phyloP scores from a whole-genome alignment of 2,329 filamentous ascomycete species.

The Penicillium sp. region DNA sequence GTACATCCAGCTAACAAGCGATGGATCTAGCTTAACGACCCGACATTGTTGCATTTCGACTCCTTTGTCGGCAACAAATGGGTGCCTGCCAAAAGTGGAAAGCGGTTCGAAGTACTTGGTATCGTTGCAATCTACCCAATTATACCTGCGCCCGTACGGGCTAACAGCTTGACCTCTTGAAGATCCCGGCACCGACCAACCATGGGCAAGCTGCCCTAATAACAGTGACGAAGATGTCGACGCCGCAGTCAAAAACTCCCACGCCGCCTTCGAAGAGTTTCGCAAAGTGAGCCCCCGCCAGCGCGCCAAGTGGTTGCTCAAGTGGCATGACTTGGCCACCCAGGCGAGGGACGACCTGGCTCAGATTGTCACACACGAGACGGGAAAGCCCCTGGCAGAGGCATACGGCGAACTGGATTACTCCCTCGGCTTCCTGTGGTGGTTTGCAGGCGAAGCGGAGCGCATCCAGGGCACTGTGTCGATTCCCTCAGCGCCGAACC shows the following conservation, averaged over 20 bases:
- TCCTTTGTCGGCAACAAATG: conserved; percentile 55
- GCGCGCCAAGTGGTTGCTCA: conserved; percentile 63
- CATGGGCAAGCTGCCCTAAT: conserved; percentile 56
- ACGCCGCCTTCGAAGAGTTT: conserved; percentile 63
- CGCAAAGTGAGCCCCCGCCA: conserved; percentile 61
- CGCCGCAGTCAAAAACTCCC: conserved; percentile 59
- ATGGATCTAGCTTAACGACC: conserved; percentile 46
- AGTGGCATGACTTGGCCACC: conserved; percentile 66
- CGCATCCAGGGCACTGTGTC: conserved; percentile 65
- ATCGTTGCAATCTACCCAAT: not conserved
- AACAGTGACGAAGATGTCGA: conserved; percentile 62
- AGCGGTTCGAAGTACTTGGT: conserved; percentile 55
- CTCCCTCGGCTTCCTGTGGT: conserved; percentile 56
- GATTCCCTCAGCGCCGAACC: conserved; percentile 60
- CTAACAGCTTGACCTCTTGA: not conserved
- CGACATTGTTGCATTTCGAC: conserved; percentile 52
- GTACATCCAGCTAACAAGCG: not conserved
- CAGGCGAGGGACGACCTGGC: conserved; percentile 65
- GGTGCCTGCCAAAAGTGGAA: conserved; percentile 49
- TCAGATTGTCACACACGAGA: conserved; percentile 64
- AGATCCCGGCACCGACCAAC: conserved; percentile 56
- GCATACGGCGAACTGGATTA: conserved; percentile 60
- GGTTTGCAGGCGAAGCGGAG: conserved; percentile 64
- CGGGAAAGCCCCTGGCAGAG: conserved; percentile 60
- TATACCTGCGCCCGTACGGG: not conserved